Conservation (phyloP, 495 filamentous ascomycete species). For the Hypoxylon fragiforme region DNA sequence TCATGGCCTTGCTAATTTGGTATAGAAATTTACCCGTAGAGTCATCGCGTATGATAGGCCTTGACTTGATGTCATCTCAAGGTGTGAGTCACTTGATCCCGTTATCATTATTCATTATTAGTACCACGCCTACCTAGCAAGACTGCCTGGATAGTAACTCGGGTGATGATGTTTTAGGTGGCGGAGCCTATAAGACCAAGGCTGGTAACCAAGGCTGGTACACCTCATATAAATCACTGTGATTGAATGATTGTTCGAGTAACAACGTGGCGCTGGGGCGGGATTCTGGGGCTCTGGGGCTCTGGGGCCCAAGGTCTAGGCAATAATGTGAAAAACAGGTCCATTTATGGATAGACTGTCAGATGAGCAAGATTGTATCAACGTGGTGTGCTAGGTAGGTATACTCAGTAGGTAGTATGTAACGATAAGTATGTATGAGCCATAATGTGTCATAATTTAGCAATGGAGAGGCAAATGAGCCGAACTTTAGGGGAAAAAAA, state of each 20-base stretch:
- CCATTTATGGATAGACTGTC: slow-evolving; percentile 1
- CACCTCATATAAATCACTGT: too few species aligned
- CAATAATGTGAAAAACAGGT: not conserved
- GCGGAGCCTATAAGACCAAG: slow-evolving; percentile 12
- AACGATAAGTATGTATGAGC: too few species aligned
- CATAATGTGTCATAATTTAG: too few species aligned
- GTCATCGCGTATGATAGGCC: slow-evolving; percentile 15
- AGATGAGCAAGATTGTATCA: slow-evolving; percentile 12
- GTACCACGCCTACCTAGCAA: too few species aligned
- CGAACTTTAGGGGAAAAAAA: too few species aligned
- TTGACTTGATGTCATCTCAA: not conserved
- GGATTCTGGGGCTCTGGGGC: slow-evolving; percentile 14
- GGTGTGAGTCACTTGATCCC: slow-evolving; percentile 28
- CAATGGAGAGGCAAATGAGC: too few species aligned
- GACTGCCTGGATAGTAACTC: not conserved
- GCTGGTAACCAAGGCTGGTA: too few species aligned
- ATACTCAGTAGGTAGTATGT: too few species aligned
- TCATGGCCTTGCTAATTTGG: slow-evolving; percentile 13
- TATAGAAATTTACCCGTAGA: not conserved
- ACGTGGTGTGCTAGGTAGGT: not conserved
- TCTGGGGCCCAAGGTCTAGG: too few species aligned
- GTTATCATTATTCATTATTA: slow-evolving; percentile 9
- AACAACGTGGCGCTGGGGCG: slow-evolving; percentile 3
- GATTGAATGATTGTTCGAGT: not conserved
- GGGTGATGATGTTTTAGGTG: slow-evolving; percentile 1